A percentile compares a stretch with the other conserved stretches of the same genome.
phyloP scores from a whole-genome alignment of 1,284 basidiomycete species.

The Marasmius tenuissimus region DNA sequence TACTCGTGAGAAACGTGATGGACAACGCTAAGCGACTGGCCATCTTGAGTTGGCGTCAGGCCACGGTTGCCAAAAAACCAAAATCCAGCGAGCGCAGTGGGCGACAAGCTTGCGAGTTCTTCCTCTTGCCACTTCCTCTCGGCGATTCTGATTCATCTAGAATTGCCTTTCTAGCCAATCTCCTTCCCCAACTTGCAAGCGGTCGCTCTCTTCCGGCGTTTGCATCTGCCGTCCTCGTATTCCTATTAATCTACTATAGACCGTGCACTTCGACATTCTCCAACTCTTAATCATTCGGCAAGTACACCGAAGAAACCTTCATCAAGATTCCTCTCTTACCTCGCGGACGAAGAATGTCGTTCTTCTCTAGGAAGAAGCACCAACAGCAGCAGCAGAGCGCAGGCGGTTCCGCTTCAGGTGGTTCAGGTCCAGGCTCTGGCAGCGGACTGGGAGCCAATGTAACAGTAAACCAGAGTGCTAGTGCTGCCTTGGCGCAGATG shows the following conservation, averaged over 20 bases:
- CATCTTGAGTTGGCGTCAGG: not conserved
- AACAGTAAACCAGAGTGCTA: slow-evolving; percentile 30
- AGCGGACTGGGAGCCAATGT: slow-evolving; percentile 47
- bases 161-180: not conserved
- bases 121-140: not conserved
- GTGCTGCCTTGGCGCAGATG: slow-evolving; percentile 24
- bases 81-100: not conserved
- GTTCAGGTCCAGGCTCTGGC: slow-evolving; percentile 47
- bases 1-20: not conserved
- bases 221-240: not conserved
- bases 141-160: not conserved
- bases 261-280: not conserved
- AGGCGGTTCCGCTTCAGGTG: slow-evolving; percentile 9
- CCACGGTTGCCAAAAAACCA: not conserved
- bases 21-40: not conserved
- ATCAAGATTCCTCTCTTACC: not conserved
- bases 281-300: not conserved
- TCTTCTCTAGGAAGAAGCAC: slow-evolving; percentile 84
- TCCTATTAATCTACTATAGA: not conserved
- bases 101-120: not conserved
- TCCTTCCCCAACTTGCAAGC: not conserved
- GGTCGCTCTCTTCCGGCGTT: not conserved
- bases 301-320: not conserved
- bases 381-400: slow-evolving; percentile 29
- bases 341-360: slow-evolving; percentile 72